Evolutionary conservation across 805 yeast species (phyloP), one percentile per base, ranked within the genome.

Genomic region (Maudiozyma bulderi): DNA sequence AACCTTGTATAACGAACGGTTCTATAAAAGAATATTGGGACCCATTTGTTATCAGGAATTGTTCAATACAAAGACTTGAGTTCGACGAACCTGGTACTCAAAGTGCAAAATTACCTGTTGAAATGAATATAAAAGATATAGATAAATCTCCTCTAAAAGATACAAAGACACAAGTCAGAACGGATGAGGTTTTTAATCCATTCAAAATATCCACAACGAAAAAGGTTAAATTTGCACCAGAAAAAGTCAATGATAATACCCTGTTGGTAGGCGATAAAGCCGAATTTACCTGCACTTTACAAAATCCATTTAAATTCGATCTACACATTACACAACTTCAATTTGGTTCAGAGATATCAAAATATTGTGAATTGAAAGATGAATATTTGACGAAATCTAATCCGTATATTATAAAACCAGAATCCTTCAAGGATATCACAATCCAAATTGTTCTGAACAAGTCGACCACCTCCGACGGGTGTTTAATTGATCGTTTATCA

Each of bases 301-400:
- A 84, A 59, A 91, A 91, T 61, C 95, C 96, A 8, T 87, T 80
- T 66, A 76, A 77, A 6, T 87, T 86, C 63, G 87, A 83, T 40
- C 68, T 90, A 11, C 81, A 78, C 38, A 67, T 90, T 5, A 69
- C 71, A 15, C 74, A 74, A 32, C 59, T 84, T 3, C 57, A 67
- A 38, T 65, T 83, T 2, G 54, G 57, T 5, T 57, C 67, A 5
- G 47, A 54, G 1, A 63, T 68, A 14, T 52, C 64, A 6, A 65
- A 67, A 31, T 58, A 40, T 51, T 54, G 60, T 44, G 53, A 52
- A 34, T 37, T 64, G 3, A 55, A 52, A 14, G 44, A 47, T n/a
- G 46, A 48, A 7, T 55, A 56, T n/a, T 42, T 58, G 5, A 46
- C 51, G 1, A 37, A 37, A 3, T 52, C 53, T 10, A 50, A 52